Percentiles rank a stretch among this genome's conserved stretches.
phyloP scores from a whole-genome alignment of 805 yeast species.

The Millerozyma miso region DNA sequence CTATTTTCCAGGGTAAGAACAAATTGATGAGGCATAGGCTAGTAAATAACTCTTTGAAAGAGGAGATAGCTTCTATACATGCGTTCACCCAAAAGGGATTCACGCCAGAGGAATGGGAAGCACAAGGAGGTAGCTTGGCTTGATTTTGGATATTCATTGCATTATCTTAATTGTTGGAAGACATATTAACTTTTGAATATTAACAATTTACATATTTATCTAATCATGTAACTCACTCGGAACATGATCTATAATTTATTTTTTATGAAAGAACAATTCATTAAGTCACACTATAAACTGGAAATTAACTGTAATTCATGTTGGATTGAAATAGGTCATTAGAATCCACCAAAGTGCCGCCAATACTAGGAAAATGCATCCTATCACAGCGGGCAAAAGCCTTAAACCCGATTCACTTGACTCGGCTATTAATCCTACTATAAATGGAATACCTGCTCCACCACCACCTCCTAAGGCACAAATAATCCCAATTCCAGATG shows the following conservation, averaged over 20 bases:
- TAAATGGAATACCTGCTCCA: constrained; percentile 68
- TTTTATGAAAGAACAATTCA: background rate
- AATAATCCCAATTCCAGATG: constrained; percentile 67
- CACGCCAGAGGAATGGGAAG: constrained; percentile 82
- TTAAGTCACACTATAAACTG: background rate
- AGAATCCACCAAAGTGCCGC: constrained; percentile 22
- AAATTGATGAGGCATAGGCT: constrained; percentile 81
- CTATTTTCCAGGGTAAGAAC: constrained; percentile 72
- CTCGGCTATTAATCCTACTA: constrained; percentile 49
- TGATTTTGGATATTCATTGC: too few species aligned
- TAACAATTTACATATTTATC: too few species aligned
- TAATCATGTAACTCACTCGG: too few species aligned
- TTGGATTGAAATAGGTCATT: constrained; percentile 8
- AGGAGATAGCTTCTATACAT: constrained; percentile 84
- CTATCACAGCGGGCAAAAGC: constrained; percentile 28
- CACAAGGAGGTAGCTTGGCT: constrained; percentile 31
- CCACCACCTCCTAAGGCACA: constrained; percentile 83
- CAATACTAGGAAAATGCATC: constrained; percentile 8
- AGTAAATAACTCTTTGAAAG: constrained; percentile 74
- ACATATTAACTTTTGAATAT: too few species aligned
- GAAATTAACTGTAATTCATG: constrained; percentile 1
- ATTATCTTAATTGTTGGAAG: too few species aligned
- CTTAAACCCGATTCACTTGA: constrained; percentile 28
- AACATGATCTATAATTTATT: background rate
- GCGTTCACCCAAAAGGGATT: constrained; percentile 92